Conservation (phyloP, 768 basidiomycete species). For the Russula ochroleuca region DNA sequence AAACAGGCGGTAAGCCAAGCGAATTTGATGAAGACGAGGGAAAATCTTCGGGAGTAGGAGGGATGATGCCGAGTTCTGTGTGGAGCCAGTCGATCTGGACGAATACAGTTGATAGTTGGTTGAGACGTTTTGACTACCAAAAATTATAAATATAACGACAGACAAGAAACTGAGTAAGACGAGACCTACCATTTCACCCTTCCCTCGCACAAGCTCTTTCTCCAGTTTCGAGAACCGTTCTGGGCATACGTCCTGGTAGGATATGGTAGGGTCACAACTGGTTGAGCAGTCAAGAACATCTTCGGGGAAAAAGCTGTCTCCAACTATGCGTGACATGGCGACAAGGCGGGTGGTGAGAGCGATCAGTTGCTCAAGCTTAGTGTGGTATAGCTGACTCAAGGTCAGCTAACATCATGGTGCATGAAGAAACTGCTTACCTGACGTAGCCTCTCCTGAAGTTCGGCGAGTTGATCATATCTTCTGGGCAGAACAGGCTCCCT, state of each 20-base stretch:
- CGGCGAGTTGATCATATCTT: constrained; percentile 62
- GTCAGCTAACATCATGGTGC: constrained; percentile 7
- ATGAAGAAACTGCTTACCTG: constrained; percentile 51
- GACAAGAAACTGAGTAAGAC: constrained; percentile 32
- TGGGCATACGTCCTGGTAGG: constrained; percentile 67
- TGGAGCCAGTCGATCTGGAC: constrained; percentile 80
- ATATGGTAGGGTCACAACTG: constrained; percentile 35
- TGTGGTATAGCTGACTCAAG: constrained; percentile 57
- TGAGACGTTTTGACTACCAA: constrained; percentile 59
- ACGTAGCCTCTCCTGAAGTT: constrained; percentile 72
- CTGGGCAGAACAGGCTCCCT: constrained; percentile 70
- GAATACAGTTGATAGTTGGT: constrained; percentile 57
- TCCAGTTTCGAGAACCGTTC: constrained; percentile 78
- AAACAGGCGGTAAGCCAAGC: constrained; percentile 30
- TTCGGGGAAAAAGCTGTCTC: constrained; percentile 49
- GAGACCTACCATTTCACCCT: constrained; percentile 73
- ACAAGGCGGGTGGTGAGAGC: constrained; percentile 65
- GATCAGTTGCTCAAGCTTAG: constrained; percentile 70
- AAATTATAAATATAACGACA: not conserved
- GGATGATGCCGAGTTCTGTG: constrained; percentile 70
- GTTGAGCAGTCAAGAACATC: constrained; percentile 52
- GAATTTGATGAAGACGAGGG: constrained; percentile 33
- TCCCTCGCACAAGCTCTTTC: constrained; percentile 79
- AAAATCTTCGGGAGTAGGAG: constrained; percentile 52
- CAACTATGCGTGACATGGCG: constrained; percentile 55